A percentile compares a stretch with the other conserved stretches of the same genome.
Evolutionary conservation across 1,284 basidiomycete genomes (phyloP).

Genomic region (Ceratobasidium sp.): DNA sequence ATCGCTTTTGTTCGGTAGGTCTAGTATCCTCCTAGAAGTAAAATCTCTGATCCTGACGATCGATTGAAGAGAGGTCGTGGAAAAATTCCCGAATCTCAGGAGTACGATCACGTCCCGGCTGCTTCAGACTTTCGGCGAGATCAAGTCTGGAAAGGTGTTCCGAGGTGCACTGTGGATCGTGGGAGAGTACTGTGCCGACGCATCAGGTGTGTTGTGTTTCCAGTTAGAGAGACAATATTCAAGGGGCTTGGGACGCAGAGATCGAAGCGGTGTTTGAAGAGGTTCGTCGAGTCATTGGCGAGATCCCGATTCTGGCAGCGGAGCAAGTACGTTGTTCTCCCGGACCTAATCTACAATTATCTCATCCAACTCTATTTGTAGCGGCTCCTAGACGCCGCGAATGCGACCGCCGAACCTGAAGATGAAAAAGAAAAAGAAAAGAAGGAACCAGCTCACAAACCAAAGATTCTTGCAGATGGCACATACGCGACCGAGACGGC

Average conservation of each 20-base stretch:
- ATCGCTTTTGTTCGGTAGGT: conserved; percentile 89
- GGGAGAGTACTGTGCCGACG: conserved; percentile 87
- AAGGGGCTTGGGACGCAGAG: conserved; percentile 52
- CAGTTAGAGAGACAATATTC: background rate
- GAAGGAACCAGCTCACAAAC: conserved; percentile 48
- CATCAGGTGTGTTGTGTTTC: conserved; percentile 47
- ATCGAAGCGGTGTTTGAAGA: conserved; percentile 81
- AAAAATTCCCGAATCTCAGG: conserved; percentile 94
- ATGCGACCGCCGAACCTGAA: conserved; percentile 60
- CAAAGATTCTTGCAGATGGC: conserved; percentile 88
- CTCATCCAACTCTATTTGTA: conserved; percentile 42
- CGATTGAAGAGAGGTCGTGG: conserved; percentile 84
- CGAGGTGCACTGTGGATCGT: conserved; percentile 97
- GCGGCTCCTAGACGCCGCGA: conserved; percentile 73
- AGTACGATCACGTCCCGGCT: conserved; percentile 87
- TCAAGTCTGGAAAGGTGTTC: conserved; percentile 98
- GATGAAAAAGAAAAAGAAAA: conserved; percentile 59
- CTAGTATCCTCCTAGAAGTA: background rate
- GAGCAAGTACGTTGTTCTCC: conserved; percentile 64
- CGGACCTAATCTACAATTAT: background rate
- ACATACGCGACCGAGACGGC: conserved; percentile 98
- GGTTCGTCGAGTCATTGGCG: conserved; percentile 88
- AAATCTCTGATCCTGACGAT: background rate
- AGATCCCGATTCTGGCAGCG: conserved; percentile 93
- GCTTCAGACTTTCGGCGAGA: conserved; percentile 81